Percentiles rank a stretch among this genome's conserved stretches.
Evolutionary conservation across 2,329 filamentous ascomycete genomes (phyloP).

Genomic region (Lasiodiplodia sp.): DNA sequence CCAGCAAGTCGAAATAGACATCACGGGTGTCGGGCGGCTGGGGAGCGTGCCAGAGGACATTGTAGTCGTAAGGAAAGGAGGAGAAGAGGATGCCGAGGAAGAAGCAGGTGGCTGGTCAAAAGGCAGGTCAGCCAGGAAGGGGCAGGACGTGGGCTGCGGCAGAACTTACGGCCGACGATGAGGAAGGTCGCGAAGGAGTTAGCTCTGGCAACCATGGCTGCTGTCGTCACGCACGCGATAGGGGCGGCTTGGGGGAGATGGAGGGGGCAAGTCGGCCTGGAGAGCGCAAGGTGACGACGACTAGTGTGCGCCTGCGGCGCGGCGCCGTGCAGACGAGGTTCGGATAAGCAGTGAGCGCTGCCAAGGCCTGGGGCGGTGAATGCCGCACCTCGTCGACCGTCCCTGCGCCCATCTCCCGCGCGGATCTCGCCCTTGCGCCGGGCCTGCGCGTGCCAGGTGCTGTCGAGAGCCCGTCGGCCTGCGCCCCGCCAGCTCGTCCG

Average conservation of each 20-base stretch:
- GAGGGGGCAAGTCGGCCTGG: background rate
- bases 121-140: slow-evolving; percentile 23
- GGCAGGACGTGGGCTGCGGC: slow-evolving; percentile 30
- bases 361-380: slow-evolving; percentile 4
- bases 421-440: background rate
- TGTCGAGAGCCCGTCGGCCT: background rate
- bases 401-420: slow-evolving; percentile 26
- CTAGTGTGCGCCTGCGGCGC: slow-evolving; percentile 14
- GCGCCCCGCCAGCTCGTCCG: background rate
- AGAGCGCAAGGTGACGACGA: slow-evolving; percentile 1
- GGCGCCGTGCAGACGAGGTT: slow-evolving; percentile 14
- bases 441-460: background rate
- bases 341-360: slow-evolving; percentile 15
- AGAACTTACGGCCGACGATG: slow-evolving; percentile 86
- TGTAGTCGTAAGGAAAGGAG: slow-evolving; percentile 93
- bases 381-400: slow-evolving; percentile 4
- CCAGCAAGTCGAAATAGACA: slow-evolving; percentile 81
- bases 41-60: slow-evolving; percentile 79
- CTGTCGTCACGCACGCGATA: slow-evolving; percentile 7
- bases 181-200: slow-evolving; percentile 92
- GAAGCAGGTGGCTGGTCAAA: slow-evolving; percentile 74
- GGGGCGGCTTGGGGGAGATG: background rate
- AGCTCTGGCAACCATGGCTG: slow-evolving; percentile 34
- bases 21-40: slow-evolving; percentile 59
- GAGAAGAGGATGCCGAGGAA: slow-evolving; percentile 98